Percentiles rank a stretch among this genome's conserved stretches.
These are phyloP conservation scores for Metschnikowia lachancei DNA, from an alignment of 805 yeast species.

Conservation along the genomic window DNA sequence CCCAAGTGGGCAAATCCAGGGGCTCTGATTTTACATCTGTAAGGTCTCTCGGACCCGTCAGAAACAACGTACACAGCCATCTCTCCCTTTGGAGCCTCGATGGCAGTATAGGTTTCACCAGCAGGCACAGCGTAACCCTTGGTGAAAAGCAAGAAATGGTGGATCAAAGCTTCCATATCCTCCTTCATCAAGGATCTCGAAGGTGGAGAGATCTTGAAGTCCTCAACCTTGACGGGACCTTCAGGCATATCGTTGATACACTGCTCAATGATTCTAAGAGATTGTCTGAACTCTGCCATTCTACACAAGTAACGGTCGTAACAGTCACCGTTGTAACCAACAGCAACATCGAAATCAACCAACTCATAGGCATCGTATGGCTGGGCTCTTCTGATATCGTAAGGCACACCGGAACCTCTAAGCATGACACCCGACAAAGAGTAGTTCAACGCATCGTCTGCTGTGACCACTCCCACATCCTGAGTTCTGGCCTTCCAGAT, in stretches of 20 bases:
- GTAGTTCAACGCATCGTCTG: conserved; percentile 83
- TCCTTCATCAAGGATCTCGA: conserved; percentile 80
- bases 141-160: conserved; percentile 82
- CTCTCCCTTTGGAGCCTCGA: conserved; percentile 94
- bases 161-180: conserved; percentile 90
- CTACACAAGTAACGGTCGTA: conserved; percentile 85
- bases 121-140: conserved; percentile 87
- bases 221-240: conserved; percentile 89
- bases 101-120: conserved; percentile 88
- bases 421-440: conserved; percentile 84
- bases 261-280: conserved; percentile 83
- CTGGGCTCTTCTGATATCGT: conserved; percentile 78
- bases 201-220: conserved; percentile 80
- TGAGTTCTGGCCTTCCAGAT: conserved; percentile 88
- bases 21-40: conserved; percentile 90
- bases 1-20: conserved; percentile 91
- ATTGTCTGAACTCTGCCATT: conserved; percentile 91
- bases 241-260: conserved; percentile 90
- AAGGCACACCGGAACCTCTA: conserved; percentile 88
- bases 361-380: conserved; percentile 88
- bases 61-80: conserved; percentile 88
- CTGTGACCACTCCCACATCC: conserved; percentile 76
- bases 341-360: conserved; percentile 85
- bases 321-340: conserved; percentile 85
- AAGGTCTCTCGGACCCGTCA: conserved; percentile 88